Evolutionary conservation across 768 basidiomycete genomes (phyloP).

Genomic region (Scleroderma bovista): DNA sequence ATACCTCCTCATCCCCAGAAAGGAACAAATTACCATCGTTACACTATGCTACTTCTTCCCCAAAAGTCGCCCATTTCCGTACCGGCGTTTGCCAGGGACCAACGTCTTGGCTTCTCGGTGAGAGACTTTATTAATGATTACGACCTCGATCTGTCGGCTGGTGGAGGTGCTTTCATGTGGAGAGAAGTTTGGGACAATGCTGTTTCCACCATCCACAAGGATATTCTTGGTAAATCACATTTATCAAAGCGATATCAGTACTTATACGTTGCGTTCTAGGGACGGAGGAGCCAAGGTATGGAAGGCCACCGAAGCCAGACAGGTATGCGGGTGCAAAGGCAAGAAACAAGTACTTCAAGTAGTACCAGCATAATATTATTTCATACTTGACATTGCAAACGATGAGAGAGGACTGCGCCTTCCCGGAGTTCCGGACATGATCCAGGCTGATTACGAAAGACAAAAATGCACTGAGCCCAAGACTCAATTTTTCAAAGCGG

Average conservation of each 20-base stretch:
- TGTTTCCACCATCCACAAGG: conserved; percentile 60
- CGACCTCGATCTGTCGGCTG: conserved; percentile 45
- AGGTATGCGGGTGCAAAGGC: conserved; percentile 24
- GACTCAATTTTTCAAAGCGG: no score
- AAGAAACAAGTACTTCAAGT: conserved; percentile 13
- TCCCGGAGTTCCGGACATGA: no score
- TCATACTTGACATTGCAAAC: no score
- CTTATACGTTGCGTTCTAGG: conserved; percentile 8
- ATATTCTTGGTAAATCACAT: conserved; percentile 56
- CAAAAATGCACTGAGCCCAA: no score
- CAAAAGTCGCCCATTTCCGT: conserved; percentile 50
- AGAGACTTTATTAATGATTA: conserved; percentile 56
- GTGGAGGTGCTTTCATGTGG: conserved; percentile 83
- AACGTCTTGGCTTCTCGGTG: conserved; percentile 60
- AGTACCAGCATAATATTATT: not conserved
- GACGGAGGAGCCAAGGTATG: conserved; percentile 18
- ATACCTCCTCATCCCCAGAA: conserved; percentile 89
- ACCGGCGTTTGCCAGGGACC: conserved; percentile 38
- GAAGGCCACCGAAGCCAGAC: conserved; percentile 25
- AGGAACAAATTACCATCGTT: conserved; percentile 89
- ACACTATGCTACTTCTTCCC: conserved; percentile 68
- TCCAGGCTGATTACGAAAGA: no score
- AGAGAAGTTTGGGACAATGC: conserved; percentile 67
- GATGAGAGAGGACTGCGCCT: no score
- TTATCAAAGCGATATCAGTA: not conserved